Evolutionary conservation across 768 basidiomycete genomes (phyloP).

Genomic region (Suillus decipiens): DNA sequence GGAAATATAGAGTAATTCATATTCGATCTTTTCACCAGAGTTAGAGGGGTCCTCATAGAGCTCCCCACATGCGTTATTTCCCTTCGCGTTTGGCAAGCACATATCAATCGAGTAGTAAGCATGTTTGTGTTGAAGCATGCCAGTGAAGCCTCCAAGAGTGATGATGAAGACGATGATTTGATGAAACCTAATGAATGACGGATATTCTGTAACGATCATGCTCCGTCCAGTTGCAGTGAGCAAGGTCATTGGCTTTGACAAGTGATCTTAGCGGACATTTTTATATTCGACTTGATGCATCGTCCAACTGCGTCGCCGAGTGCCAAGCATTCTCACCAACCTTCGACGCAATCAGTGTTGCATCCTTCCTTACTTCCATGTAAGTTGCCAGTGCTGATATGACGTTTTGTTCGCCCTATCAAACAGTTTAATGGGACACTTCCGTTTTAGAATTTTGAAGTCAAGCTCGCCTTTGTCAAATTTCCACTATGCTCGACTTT

Average conservation of each 20-base stretch:
- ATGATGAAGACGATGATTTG: conserved; percentile 49
- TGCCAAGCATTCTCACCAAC: too few species aligned
- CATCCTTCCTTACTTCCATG: too few species aligned
- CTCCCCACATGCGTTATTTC: conserved; percentile 54
- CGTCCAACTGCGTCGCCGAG: too few species aligned
- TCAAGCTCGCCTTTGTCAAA: too few species aligned
- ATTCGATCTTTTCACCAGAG: conserved; percentile 86
- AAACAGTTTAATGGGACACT: too few species aligned
- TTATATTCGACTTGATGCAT: too few species aligned
- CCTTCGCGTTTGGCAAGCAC: conserved; percentile 48
- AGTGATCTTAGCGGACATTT: conserved; percentile 9
- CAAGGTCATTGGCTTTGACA: conserved; percentile 59
- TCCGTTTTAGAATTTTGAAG: too few species aligned
- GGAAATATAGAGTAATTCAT: conserved; percentile 64
- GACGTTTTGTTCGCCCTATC: too few species aligned
- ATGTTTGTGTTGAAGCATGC: conserved; percentile 59
- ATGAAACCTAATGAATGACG: conserved; percentile 39
- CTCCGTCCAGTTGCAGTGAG: conserved; percentile 20
- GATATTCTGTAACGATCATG: conserved; percentile 41
- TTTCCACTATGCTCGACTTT: too few species aligned
- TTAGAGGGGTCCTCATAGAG: conserved; percentile 51
- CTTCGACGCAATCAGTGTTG: too few species aligned
- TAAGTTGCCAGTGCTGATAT: too few species aligned
- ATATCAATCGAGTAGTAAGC: conserved; percentile 52
- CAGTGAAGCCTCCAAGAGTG: conserved; percentile 58